A percentile compares a stretch with the other conserved stretches of the same genome.
Evolutionary conservation across 345 rosid species (phyloP).

Genomic region (Salix caprea): DNA sequence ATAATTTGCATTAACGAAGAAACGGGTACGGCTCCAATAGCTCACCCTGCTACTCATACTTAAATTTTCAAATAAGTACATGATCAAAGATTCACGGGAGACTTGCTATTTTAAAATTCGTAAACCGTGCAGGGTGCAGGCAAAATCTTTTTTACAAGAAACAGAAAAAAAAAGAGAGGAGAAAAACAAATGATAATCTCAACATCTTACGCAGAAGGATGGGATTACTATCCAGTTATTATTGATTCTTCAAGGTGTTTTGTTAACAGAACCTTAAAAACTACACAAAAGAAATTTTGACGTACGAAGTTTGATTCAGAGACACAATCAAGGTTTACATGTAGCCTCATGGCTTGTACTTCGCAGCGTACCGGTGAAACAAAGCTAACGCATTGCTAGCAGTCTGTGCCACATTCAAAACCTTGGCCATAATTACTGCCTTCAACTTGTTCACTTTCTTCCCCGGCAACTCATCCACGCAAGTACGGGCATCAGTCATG

Average conservation of each 20-base stretch:
- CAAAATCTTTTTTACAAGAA: background rate
- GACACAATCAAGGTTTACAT: background rate
- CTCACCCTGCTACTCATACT: slow-evolving; percentile 90
- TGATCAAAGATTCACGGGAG: background rate
- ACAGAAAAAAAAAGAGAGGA: too few species aligned
- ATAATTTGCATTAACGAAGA: slow-evolving; percentile 77
- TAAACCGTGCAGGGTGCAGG: background rate
- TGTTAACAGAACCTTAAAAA: background rate
- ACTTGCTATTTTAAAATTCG: background rate
- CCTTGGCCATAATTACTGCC: slow-evolving; percentile 69
- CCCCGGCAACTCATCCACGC: slow-evolving; percentile 54
- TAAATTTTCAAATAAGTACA: slow-evolving; percentile 17
- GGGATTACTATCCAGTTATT: background rate
- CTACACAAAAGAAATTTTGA: background rate
- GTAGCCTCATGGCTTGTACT: slow-evolving; percentile 28
- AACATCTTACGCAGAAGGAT: background rate
- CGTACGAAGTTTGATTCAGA: background rate
- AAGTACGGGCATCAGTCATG: slow-evolving; percentile 56
- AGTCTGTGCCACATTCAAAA: slow-evolving; percentile 67
- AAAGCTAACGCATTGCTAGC: slow-evolving; percentile 77
- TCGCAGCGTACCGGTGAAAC: slow-evolving; percentile 57
- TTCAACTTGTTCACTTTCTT: slow-evolving; percentile 55
- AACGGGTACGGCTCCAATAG: slow-evolving; percentile 82
- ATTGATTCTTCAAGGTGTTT: background rate
- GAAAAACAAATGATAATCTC: background rate